Evolutionary conservation across 495 filamentous ascomycete species (phyloP).

Genomic region (Annulohypoxylon maeteangense): DNA sequence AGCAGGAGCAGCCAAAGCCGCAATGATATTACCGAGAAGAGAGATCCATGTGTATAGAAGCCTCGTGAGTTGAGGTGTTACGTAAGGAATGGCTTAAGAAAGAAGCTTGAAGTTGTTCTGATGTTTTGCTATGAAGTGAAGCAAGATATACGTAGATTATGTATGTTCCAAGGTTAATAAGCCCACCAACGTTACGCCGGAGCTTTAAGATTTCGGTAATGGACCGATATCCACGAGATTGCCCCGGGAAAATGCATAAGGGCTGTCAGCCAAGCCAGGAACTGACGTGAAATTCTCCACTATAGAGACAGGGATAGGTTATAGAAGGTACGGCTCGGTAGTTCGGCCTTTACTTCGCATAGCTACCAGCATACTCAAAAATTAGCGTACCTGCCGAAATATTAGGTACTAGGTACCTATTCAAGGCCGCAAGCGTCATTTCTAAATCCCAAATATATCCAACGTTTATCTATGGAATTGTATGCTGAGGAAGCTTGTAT

Average conservation of each 20-base stretch:
- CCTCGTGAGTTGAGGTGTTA: constrained; percentile 28
- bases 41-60: constrained; percentile 34
- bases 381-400: not conserved
- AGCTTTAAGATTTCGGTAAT: constrained; percentile 35
- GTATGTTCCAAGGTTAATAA: constrained; percentile 19
- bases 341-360: constrained; percentile 21
- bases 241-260: constrained; percentile 36
- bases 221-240: constrained; percentile 14
- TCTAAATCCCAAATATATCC: too few species aligned
- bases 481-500: not conserved
- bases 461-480: not conserved
- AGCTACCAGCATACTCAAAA: not conserved
- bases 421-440: too few species aligned
- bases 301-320: not conserved
- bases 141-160: constrained; percentile 8
- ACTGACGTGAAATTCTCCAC: constrained; percentile 24
- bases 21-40: constrained; percentile 35
- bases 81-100: constrained; percentile 7
- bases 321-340: constrained; percentile 20
- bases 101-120: not conserved
- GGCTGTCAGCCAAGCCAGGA: constrained; percentile 38
- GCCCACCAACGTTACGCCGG: constrained; percentile 29
- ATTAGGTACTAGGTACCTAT: too few species aligned
- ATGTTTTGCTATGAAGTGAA: not conserved
- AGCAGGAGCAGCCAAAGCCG: constrained; percentile 39